Conservation (phyloP, 2,329 filamentous ascomycete species). For the Botrytis squamosa region DNA sequence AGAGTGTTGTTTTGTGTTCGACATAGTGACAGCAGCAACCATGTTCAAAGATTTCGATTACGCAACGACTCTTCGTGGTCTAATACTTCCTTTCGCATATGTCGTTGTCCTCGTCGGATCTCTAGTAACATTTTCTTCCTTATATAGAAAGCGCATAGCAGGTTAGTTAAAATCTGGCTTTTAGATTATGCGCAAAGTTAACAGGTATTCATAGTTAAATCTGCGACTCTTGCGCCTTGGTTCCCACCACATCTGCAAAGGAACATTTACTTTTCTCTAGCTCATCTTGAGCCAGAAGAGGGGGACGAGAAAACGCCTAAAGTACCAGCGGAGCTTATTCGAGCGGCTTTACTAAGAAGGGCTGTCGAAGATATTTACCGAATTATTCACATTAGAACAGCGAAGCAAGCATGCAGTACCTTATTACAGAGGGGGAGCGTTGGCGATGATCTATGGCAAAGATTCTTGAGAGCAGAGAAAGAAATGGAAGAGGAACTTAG, state of each 20-base stretch:
- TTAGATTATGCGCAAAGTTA: conserved; percentile 10
- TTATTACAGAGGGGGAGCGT: conserved; percentile 88
- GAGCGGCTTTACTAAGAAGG: conserved; percentile 82
- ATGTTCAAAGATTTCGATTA: conserved; percentile 59
- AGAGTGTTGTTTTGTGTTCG: background rate
- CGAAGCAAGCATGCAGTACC: conserved; percentile 82
- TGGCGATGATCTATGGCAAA: conserved; percentile 92
- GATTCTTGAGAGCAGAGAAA: conserved; percentile 88
- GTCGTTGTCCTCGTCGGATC: conserved; percentile 83
- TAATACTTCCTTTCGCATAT: conserved; percentile 86
- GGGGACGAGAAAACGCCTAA: conserved; percentile 64
- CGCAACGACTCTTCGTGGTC: conserved; percentile 56
- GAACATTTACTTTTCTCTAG: conserved; percentile 89
- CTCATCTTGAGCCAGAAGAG: conserved; percentile 69
- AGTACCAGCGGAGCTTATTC: conserved; percentile 80
- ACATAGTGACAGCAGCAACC: conserved; percentile 4
- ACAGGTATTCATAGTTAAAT: conserved; percentile 55
- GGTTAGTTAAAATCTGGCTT: conserved; percentile 50
- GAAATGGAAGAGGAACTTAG: conserved; percentile 96
- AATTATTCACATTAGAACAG: conserved; percentile 81
- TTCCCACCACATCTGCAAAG: conserved; percentile 88
- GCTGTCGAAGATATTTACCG: conserved; percentile 91
- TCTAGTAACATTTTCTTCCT: conserved; percentile 84
- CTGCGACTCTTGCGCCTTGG: conserved; percentile 87
- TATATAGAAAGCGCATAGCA: conserved; percentile 91